phyloP scores from a whole-genome alignment of 768 basidiomycete species.

The Rhodotorula babjevae region DNA sequence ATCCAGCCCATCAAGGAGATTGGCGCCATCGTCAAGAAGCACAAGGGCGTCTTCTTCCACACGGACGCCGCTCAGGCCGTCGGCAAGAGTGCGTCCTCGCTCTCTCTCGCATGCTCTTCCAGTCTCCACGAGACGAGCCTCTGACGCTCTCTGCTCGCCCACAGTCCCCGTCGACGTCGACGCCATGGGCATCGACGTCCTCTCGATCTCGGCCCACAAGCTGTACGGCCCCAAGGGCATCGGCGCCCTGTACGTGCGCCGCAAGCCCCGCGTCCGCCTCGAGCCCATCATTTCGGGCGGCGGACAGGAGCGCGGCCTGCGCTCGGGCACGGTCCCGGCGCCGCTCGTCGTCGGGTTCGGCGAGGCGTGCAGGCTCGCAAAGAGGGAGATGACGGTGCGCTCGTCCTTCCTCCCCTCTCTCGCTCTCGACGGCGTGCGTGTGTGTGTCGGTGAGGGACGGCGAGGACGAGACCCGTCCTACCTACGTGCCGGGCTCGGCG shows the following conservation, averaged over 20 bases:
- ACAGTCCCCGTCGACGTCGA: constrained; percentile 91
- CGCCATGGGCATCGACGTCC: constrained; percentile 86
- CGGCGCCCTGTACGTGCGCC: constrained; percentile 87
- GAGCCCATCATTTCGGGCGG: constrained; percentile 94
- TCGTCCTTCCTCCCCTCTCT: constrained; percentile 2
- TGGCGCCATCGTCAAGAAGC: constrained; percentile 74
- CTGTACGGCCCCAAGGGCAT: constrained; percentile 96
- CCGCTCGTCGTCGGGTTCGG: constrained; percentile 85
- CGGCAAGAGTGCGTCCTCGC: constrained; percentile 30
- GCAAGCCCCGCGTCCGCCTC: constrained; percentile 83
- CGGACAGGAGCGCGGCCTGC: constrained; percentile 90
- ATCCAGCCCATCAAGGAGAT: constrained; percentile 97
- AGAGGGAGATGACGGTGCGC: constrained; percentile 87
- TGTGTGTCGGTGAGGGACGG: neutral
- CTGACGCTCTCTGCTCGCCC: too few relatives aligned
- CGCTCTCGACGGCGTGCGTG: too few relatives aligned
- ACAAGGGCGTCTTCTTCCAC: constrained; percentile 89
- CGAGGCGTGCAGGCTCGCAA: constrained; percentile 87
- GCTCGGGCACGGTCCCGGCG: constrained; percentile 90
- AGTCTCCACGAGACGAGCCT: too few relatives aligned
- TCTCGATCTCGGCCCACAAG: constrained; percentile 97
- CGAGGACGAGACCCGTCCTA: constrained; percentile 9
- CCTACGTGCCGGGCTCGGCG: neutral
- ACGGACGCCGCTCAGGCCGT: constrained; percentile 92
- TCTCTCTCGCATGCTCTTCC: too few relatives aligned